Conservation (phyloP, 208 protist genomes). For the Leishmania guyanensis region DNA sequence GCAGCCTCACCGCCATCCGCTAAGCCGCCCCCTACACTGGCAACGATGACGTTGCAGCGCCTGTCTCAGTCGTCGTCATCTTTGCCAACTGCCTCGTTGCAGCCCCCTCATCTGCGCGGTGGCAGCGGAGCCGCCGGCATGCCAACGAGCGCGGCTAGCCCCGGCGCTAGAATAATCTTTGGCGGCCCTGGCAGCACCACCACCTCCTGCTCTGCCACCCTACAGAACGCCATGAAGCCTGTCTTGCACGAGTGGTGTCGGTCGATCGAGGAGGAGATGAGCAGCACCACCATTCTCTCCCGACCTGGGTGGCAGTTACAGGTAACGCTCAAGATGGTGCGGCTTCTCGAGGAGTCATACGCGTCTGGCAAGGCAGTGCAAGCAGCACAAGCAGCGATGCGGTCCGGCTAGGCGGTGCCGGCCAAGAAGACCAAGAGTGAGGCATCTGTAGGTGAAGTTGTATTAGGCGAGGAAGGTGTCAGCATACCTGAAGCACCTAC, state of each 20-base stretch:
- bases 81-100: neutral
- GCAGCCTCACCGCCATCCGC: conserved; percentile 6
- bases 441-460: neutral
- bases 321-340: conserved; percentile 16
- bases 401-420: neutral
- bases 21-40: neutral
- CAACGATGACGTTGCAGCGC: neutral
- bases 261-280: conserved; percentile 4
- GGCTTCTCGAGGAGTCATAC: conserved; percentile 28
- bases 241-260: conserved; percentile 31
- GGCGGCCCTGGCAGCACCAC: neutral
- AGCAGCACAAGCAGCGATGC: conserved; percentile 11
- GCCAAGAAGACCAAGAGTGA: neutral
- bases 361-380: conserved; percentile 18
- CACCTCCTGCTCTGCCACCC: conserved; percentile 12
- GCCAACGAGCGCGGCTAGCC: neutral
- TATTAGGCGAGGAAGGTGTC: neutral
- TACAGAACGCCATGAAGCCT: conserved; percentile 29
- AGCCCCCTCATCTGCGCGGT: neutral
- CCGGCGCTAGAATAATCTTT: neutral
- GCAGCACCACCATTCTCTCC: conserved; percentile 3
- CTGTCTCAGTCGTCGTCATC: neutral
- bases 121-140: neutral
- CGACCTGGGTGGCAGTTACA: conserved; percentile 9
- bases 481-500: neutral